Conservation (phyloP, 140 eudicot genomes). For the Cichorium intybus region DNA sequence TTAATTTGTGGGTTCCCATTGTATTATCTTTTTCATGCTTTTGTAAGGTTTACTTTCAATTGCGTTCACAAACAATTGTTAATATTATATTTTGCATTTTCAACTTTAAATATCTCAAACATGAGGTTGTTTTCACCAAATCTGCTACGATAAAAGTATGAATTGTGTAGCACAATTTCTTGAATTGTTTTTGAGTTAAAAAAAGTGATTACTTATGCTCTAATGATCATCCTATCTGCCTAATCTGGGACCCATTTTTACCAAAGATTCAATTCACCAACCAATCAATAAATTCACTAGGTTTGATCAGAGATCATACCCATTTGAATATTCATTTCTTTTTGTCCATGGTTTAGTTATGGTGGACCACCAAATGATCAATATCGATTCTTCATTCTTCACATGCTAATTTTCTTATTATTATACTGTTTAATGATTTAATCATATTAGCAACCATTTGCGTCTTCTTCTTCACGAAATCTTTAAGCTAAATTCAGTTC, state of each 20-base stretch:
- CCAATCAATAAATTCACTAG: slow-evolving; percentile 1
- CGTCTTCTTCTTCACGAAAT: not conserved
- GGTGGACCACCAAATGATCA: slow-evolving; percentile 38
- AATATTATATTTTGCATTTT: slow-evolving; percentile 11
- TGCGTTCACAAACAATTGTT: slow-evolving; percentile 25
- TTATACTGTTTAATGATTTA: not conserved
- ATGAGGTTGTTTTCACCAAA: slow-evolving; percentile 28
- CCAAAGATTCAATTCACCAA: slow-evolving; percentile 25
- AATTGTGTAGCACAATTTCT: slow-evolving; percentile 20
- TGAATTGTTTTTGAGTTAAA: slow-evolving; percentile 22
- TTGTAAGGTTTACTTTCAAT: slow-evolving; percentile 24
- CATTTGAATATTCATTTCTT: slow-evolving; percentile 12
- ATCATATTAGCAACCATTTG: not conserved
- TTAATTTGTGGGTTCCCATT: slow-evolving; percentile 37
- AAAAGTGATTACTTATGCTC: slow-evolving; percentile 34
- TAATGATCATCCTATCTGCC: slow-evolving; percentile 31
- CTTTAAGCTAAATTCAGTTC: not conserved
- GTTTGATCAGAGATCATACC: not conserved
- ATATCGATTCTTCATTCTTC: slow-evolving; percentile 33
- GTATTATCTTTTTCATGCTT: slow-evolving; percentile 4
- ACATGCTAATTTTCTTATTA: slow-evolving; percentile 32
- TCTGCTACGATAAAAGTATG: slow-evolving; percentile 11
- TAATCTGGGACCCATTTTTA: slow-evolving; percentile 50
- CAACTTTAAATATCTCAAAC: slow-evolving; percentile 26
- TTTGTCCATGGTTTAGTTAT: slow-evolving; percentile 29